Percentiles rank a stretch among this genome's conserved stretches.
Conservation (phyloP, 192 early-diverging fungal genomes). For the Geranomyces variabilis region DNA sequence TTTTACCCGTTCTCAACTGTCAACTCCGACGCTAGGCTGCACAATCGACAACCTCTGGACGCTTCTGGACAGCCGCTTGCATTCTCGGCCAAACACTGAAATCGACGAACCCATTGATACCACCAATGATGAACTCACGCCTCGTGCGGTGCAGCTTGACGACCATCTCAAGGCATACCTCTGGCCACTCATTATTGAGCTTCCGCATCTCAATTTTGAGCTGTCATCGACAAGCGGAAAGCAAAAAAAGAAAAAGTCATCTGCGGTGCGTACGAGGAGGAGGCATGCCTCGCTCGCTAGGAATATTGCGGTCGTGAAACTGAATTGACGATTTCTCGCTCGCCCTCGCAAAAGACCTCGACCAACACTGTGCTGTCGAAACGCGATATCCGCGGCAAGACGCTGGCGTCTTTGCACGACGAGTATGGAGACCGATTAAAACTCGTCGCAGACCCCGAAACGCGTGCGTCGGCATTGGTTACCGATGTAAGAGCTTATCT, state of each 20-base stretch:
- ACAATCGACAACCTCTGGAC: conserved; percentile 39
- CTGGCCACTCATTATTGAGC: conserved; percentile 8
- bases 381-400: conserved; percentile 14
- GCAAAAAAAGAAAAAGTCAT: not conserved
- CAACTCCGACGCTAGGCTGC: conserved; percentile 35
- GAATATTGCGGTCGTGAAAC: not conserved
- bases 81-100: not conserved
- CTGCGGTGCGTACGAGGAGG: not conserved
- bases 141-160: conserved; percentile 21
- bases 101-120: not conserved
- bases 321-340: not conserved
- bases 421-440: conserved; percentile 30
- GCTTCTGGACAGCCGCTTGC: conserved; percentile 44
- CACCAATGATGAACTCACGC: not conserved
- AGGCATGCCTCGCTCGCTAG: not conserved
- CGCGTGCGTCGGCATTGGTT: conserved; percentile 39
- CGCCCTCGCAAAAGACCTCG: not conserved
- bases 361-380: conserved; percentile 9
- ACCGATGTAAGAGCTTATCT: conserved; percentile 46
- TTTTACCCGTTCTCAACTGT: not conserved
- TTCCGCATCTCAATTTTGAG: conserved; percentile 6
- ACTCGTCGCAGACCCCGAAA: conserved; percentile 30
- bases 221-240: conserved; percentile 1
- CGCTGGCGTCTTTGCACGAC: conserved; percentile 5
- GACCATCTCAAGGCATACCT: conserved; percentile 18